These are phyloP conservation scores for Candida glucosophila DNA, from an alignment of 1,139 yeast genomes.

Conservation along the genomic window DNA sequence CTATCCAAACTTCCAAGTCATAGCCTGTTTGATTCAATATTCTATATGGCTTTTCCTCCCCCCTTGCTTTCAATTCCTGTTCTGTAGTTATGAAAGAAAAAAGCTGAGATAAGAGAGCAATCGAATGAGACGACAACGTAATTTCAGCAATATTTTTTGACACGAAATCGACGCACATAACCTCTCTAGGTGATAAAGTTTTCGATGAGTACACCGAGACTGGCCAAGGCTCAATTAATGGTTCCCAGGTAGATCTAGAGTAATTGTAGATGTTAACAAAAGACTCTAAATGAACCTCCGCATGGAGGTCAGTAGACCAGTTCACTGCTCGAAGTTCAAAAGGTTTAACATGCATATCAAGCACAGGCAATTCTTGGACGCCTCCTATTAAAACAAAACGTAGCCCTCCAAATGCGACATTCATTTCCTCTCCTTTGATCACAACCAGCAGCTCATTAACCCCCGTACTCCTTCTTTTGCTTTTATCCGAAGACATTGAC, in stretches of 20 bases:
- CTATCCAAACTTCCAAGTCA: conserved; percentile 71
- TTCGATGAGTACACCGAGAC: conserved; percentile 64
- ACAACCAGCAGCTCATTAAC: conserved; percentile 23
- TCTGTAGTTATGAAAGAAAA: conserved; percentile 48
- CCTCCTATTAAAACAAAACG: conserved; percentile 87
- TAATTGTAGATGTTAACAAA: conserved; percentile 80
- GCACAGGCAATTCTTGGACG: conserved; percentile 84
- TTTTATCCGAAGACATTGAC: conserved; percentile 21
- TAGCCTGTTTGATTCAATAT: conserved; percentile 82
- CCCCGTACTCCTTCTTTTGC: conserved; percentile 2
- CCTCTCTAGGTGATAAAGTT: conserved; percentile 32
- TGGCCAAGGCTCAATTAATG: conserved; percentile 84
- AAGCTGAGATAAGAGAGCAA: conserved; percentile 69
- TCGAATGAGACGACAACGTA: conserved; percentile 72
- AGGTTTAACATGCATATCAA: conserved; percentile 72
- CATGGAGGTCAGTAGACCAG: conserved; percentile 85
- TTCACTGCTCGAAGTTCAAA: conserved; percentile 66
- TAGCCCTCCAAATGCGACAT: conserved; percentile 69
- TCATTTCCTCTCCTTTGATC: conserved; percentile 65
- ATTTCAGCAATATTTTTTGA: conserved; percentile 74
- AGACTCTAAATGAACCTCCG: conserved; percentile 62
- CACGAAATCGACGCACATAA: conserved; percentile 51
- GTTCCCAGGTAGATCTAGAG: conserved; percentile 94
- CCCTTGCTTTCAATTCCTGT: conserved; percentile 54
- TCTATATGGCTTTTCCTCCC: conserved; percentile 73